Percentiles rank a stretch among this genome's conserved stretches.
Conservation (phyloP, 306 rosid genomes). For the Cucurbita argyrosperma region DNA sequence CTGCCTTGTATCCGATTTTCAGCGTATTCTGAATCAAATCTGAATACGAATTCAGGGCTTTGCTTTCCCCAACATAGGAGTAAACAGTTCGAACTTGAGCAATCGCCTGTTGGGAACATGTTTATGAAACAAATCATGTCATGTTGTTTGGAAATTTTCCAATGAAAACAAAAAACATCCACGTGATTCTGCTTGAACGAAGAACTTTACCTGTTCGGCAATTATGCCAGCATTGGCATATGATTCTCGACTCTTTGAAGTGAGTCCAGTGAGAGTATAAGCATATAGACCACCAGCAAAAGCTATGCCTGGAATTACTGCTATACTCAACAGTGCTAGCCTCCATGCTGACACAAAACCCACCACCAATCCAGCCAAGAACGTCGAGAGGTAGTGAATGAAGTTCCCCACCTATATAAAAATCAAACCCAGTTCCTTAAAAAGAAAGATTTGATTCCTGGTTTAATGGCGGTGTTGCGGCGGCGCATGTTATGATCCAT, state of each 20-base stretch:
- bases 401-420: conserved; percentile 73
- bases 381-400: conserved; percentile 93
- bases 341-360: conserved; percentile 99
- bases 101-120: conserved; percentile 35
- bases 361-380: conserved; percentile 92
- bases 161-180: background rate
- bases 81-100: conserved; percentile 95
- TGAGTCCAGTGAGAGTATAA: conserved; percentile 88
- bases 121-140: background rate
- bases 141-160: background rate
- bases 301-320: conserved; percentile 96
- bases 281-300: conserved; percentile 98
- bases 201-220: conserved; percentile 61
- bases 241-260: conserved; percentile 90
- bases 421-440: background rate
- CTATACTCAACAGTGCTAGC: conserved; percentile 84
- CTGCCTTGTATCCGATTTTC: conserved; percentile 94
- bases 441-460: background rate
- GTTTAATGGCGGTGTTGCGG: background rate
- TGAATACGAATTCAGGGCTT: conserved; percentile 87
- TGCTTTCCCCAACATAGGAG: conserved; percentile 91
- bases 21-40: conserved; percentile 87
- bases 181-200: background rate
- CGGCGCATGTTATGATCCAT: conserved; percentile 1
- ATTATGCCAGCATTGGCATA: conserved; percentile 91